These are phyloP conservation scores for Lizonia empirigonia DNA, from an alignment of 2,329 filamentous ascomycete genomes.

Conservation along the genomic window DNA sequence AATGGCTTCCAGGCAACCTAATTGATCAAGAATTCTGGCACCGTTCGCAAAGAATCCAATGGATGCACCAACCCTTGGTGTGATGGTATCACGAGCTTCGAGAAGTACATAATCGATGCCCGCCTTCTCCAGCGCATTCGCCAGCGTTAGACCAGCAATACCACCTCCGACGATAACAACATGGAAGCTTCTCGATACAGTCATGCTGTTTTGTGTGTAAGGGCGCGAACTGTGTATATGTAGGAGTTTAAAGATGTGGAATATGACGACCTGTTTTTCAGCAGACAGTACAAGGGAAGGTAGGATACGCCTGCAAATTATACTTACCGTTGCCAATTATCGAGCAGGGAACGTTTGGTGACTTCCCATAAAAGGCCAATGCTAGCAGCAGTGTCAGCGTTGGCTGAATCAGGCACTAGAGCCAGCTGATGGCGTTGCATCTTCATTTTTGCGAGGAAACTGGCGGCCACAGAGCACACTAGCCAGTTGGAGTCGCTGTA, in stretches of 20 bases:
- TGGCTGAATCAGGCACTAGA: no score
- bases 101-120: slow-evolving; percentile 25
- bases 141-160: slow-evolving; percentile 21
- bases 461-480: no score
- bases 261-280: no score
- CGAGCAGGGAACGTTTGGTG: no score
- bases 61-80: slow-evolving; percentile 24
- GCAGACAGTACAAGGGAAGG: not conserved
- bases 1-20: slow-evolving; percentile 18
- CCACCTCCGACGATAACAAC: slow-evolving; percentile 24
- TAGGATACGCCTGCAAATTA: not conserved
- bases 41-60: slow-evolving; percentile 27
- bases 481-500: not conserved
- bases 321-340: no score
- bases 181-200: not conserved
- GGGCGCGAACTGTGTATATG: no score
- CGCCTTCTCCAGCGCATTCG: slow-evolving; percentile 19
- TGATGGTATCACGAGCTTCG: slow-evolving; percentile 18
- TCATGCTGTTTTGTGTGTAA: not conserved
- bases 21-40: slow-evolving; percentile 26
- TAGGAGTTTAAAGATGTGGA: no score
- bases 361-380: no score
- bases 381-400: no score
- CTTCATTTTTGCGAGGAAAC: no score
- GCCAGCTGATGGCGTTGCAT: no score